These are phyloP conservation scores for Acanthamoeba pearcei DNA, from an alignment of 208 protist genomes.

Conservation along the genomic window DNA sequence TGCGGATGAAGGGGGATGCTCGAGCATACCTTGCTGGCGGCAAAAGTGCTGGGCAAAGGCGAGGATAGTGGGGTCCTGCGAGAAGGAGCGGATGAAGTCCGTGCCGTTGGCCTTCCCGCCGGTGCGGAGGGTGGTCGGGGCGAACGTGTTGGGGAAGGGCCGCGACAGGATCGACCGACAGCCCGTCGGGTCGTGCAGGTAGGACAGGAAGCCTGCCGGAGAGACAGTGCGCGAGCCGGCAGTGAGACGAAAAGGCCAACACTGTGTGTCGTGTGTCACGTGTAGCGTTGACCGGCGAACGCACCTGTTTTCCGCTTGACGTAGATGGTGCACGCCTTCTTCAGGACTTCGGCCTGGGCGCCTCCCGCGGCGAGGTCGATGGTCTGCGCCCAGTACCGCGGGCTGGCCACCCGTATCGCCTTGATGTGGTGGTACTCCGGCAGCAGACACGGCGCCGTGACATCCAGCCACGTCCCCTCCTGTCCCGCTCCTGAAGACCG, in stretches of 20 bases:
- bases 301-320: conserved; percentile 77
- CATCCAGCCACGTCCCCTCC: not conserved
- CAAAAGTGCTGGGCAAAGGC: conserved; percentile 81
- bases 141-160: not conserved
- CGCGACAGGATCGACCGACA: conserved; percentile 57
- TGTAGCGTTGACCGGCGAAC: too few species aligned
- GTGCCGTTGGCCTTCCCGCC: conserved; percentile 40
- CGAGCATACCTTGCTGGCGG: not conserved
- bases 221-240: conserved; percentile 7
- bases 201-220: conserved; percentile 64
- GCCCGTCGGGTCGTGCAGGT: conserved; percentile 78
- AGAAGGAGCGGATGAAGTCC: conserved; percentile 76
- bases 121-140: not conserved
- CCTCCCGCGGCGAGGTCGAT: not conserved
- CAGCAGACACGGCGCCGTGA: conserved; percentile 78
- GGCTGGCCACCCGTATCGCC: conserved; percentile 74
- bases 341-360: not conserved
- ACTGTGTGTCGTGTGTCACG: too few species aligned
- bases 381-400: conserved; percentile 76
- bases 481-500: not conserved
- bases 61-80: conserved; percentile 76
- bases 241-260: not conserved
- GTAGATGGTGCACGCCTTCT: conserved; percentile 55
- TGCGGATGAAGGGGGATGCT: not conserved
- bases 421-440: conserved; percentile 76